Evolutionary conservation across 2,329 filamentous ascomycete genomes (phyloP).

Genomic region (Paraconiothyrium brasiliense): DNA sequence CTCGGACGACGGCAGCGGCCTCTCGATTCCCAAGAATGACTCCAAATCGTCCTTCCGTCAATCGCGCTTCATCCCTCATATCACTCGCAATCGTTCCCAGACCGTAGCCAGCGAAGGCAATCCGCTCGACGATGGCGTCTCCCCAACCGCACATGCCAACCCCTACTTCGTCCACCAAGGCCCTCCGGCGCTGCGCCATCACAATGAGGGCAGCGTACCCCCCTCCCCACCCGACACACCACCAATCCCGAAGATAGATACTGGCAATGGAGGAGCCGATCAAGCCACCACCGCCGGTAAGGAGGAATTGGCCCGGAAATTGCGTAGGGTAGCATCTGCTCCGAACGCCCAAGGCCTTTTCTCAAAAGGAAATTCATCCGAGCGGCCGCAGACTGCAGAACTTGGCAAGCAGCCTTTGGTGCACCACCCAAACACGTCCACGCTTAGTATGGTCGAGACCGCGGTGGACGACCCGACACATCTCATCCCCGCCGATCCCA

Average conservation of each 20-base stretch:
- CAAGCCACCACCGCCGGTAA: conserved; percentile 81
- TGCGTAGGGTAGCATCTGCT: conserved; percentile 93
- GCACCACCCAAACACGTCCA: conserved; percentile 62
- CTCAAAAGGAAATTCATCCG: conserved; percentile 56
- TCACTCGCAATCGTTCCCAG: conserved; percentile 85
- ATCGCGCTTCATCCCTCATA: conserved; percentile 87
- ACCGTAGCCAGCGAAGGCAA: conserved; percentile 95
- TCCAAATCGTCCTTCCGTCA: conserved; percentile 78
- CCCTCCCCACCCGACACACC: conserved; percentile 93
- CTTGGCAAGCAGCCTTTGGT: conserved; percentile 82
- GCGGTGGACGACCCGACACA: conserved; percentile 39
- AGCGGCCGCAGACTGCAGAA: conserved; percentile 83
- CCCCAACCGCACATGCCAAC: conserved; percentile 92
- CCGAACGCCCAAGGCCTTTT: conserved; percentile 97
- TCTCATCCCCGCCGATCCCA: conserved; percentile 46
- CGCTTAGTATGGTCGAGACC: conserved; percentile 64
- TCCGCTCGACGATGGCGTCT: conserved; percentile 84
- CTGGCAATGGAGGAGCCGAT: conserved; percentile 70
- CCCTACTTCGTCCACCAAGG: conserved; percentile 98
- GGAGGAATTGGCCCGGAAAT: conserved; percentile 90
- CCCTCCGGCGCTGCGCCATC: conserved; percentile 89
- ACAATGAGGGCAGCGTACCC: conserved; percentile 92
- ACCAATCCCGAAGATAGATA: conserved; percentile 73
- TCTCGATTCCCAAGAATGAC: conserved; percentile 63
- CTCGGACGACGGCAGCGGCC: conserved; percentile 47